Evolutionary conservation across 2,329 filamentous ascomycete species (phyloP).

Genomic region (Epichloe gansuensis): DNA sequence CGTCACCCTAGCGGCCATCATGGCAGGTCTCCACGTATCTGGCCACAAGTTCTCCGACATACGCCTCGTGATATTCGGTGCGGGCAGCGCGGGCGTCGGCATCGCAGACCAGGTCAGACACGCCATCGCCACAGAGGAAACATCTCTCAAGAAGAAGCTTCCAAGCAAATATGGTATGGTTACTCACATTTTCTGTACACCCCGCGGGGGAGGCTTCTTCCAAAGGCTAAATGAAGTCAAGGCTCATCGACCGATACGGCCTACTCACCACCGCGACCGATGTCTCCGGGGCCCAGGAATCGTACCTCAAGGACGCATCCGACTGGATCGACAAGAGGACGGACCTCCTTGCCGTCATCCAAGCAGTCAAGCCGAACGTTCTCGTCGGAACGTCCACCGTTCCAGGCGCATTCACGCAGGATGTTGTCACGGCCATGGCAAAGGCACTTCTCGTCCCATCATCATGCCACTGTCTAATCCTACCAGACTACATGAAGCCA

Average conservation of each 20-base stretch:
- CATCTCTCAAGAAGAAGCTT: constrained; percentile 61
- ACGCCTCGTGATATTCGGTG: constrained; percentile 64
- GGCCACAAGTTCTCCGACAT: constrained; percentile 55
- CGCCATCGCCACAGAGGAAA: constrained; percentile 57
- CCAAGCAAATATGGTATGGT: constrained; percentile 62
- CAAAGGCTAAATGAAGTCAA: constrained; percentile 18
- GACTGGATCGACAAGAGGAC: constrained; percentile 50
- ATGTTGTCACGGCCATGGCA: constrained; percentile 65
- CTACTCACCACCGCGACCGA: constrained; percentile 54
- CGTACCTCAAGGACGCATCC: constrained; percentile 50
- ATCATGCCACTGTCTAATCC: constrained; percentile 78
- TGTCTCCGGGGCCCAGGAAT: constrained; percentile 53
- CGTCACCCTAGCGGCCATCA: constrained; percentile 72
- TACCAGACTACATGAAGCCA: constrained; percentile 71
- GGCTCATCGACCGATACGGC: constrained; percentile 73
- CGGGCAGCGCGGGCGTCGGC: constrained; percentile 71
- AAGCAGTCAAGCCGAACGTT: constrained; percentile 63
- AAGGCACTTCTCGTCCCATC: constrained; percentile 59
- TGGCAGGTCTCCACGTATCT: constrained; percentile 61
- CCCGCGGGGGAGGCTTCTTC: not conserved
- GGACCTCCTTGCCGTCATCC: constrained; percentile 54
- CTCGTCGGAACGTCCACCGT: constrained; percentile 76
- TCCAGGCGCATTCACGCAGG: constrained; percentile 62
- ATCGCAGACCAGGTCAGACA: constrained; percentile 79
- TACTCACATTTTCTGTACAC: too few species aligned